phyloP scores from a whole-genome alignment of 768 basidiomycete species.

The Rhodotorula sphaerocarpa region DNA sequence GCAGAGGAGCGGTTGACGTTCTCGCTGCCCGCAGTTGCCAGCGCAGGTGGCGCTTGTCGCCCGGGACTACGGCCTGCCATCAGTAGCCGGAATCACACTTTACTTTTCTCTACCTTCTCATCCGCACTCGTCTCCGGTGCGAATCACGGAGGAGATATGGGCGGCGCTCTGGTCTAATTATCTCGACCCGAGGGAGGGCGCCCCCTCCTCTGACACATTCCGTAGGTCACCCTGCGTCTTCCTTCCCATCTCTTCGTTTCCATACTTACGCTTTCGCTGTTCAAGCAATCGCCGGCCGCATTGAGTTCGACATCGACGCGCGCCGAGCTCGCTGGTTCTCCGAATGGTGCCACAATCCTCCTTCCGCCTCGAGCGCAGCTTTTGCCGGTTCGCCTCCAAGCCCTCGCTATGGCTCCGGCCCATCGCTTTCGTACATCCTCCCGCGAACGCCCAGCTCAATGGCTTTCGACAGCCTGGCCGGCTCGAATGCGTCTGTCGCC shows the following conservation, averaged over 20 bases:
- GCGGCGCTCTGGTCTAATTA: slow-evolving; percentile 58
- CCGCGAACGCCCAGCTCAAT: slow-evolving; percentile 1
- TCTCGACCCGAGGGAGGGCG: slow-evolving; percentile 52
- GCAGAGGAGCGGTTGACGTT: too few species aligned
- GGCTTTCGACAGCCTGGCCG: too few species aligned
- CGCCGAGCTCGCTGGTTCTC: slow-evolving; percentile 69
- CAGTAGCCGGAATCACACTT: slow-evolving; percentile 65
- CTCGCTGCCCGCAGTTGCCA: slow-evolving; percentile 52
- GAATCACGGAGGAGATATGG: slow-evolving; percentile 74
- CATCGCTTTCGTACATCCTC: slow-evolving; percentile 9
- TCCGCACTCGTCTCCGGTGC: slow-evolving; percentile 40
- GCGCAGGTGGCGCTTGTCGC: slow-evolving; percentile 70
- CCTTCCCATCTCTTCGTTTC: background rate
- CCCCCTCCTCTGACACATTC: too few species aligned
- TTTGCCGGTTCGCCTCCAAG: background rate
- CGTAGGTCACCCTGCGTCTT: too few species aligned
- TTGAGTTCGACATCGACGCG: slow-evolving; percentile 81
- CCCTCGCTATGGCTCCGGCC: background rate
- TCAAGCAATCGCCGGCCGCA: slow-evolving; percentile 60
- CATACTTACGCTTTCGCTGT: slow-evolving; percentile 20
- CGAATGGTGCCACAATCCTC: slow-evolving; percentile 57
- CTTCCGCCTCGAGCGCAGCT: slow-evolving; percentile 45
- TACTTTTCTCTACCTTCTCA: slow-evolving; percentile 55
- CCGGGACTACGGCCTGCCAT: slow-evolving; percentile 72
- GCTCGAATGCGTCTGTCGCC: too few species aligned